phyloP scores from a whole-genome alignment of 2,329 filamentous ascomycete genomes.

The Cladosporium sp. region DNA sequence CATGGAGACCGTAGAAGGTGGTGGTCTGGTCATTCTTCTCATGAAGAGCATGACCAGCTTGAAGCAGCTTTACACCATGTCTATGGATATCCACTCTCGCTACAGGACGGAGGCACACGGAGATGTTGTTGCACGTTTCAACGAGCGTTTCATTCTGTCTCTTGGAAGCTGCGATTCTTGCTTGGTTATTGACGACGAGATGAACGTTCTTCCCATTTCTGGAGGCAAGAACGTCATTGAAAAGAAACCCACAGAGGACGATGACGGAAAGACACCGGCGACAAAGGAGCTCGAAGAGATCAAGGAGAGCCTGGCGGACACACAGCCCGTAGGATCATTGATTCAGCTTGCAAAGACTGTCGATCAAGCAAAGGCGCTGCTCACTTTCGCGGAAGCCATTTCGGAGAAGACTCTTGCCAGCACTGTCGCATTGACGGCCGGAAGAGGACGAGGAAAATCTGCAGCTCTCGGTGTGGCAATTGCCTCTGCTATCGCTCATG shows the following conservation, averaged over 20 bases:
- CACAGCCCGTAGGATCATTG: conserved; percentile 80
- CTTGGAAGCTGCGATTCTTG: conserved; percentile 94
- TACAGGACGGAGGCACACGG: conserved; percentile 95
- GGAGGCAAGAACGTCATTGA: conserved; percentile 87
- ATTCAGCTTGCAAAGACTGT: conserved; percentile 84
- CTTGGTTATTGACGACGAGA: conserved; percentile 93
- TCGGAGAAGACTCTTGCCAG: conserved; percentile 92
- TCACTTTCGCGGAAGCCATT: conserved; percentile 95
- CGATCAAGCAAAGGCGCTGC: conserved; percentile 93
- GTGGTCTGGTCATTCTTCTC: conserved; percentile 84
- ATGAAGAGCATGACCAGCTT: conserved; percentile 96
- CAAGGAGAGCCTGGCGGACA: conserved; percentile 83
- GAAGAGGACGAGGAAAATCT: conserved; percentile 93
- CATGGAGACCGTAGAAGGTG: conserved; percentile 96
- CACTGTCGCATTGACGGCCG: conserved; percentile 90
- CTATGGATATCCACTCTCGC: conserved; percentile 96
- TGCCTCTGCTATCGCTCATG: conserved; percentile 89
- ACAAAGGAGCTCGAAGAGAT: conserved; percentile 77
- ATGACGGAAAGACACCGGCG: conserved; percentile 69
- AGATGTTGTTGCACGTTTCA: conserved; percentile 94
- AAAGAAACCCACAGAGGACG: conserved; percentile 74
- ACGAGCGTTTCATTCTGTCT: conserved; percentile 94
- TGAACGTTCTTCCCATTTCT: conserved; percentile 96
- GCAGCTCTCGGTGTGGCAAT: conserved; percentile 93
- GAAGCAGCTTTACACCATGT: conserved; percentile 94